Evolutionary conservation across 805 yeast species (phyloP), one percentile per base, ranked within the genome.

Genomic region (Myxozyma nipponensis): DNA sequence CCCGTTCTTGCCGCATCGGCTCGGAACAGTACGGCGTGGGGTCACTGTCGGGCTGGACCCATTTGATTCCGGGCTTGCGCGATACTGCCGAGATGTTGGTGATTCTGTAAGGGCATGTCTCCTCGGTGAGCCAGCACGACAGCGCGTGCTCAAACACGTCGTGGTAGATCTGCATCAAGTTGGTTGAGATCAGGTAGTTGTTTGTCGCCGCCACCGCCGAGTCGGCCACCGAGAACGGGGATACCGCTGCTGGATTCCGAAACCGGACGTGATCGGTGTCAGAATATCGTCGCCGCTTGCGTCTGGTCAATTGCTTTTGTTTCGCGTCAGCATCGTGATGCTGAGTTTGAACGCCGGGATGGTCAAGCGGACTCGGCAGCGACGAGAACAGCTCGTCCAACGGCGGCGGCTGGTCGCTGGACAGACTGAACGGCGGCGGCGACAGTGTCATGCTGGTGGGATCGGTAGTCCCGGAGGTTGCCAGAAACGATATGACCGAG

Each of bases 91-190:
- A 9, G 7, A 21, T 18, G 13, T 13, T 30, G 35, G 13, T n/a
- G n/a, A n/a, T n/a, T 13, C 35, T 30, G 23, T 37, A 37, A 10
- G 40, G 40, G n/a, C 40, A 37, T 18, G 19, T 37, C 15, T 21
- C 23, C 15, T 37, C 40, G 19, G 40, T 37, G 19, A 37, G 23
- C 40, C 40, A 37, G 23, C 40, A 37, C 23, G 40, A 37, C 7
- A 37, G 23, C 7, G 40, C 40, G 15, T 37, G 7, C 15, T 37
- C 40, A 7, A 37, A 10, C 13, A 18, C 23, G n/a, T 37, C 40
- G 15, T 37, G 40, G 15, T 37, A 37, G 13, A 37, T 37, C 13
- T 9, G 40, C 19, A 37, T 18, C 23, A 37, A 21, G 19, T 21
- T 21, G 10, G 7, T 18, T 9, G 40, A 18, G 15, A 37, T 18